phyloP scores from a whole-genome alignment of 768 basidiomycete species.

The Boletus vermiculosoides region DNA sequence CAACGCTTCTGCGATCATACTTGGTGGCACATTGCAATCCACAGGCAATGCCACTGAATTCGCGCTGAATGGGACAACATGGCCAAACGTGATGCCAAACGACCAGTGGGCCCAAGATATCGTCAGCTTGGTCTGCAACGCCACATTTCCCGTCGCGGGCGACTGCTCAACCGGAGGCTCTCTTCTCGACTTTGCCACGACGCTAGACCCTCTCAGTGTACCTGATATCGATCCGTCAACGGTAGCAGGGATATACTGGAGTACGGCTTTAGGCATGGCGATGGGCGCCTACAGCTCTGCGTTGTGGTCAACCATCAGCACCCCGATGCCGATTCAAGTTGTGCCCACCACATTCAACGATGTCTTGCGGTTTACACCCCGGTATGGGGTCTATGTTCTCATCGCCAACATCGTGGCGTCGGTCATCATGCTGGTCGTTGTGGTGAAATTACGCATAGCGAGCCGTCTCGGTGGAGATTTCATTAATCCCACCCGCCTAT shows the following conservation, averaged over 20 bases:
- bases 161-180: too few relatives aligned
- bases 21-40: too few relatives aligned
- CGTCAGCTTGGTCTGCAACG: background rate
- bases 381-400: conserved; percentile 1
- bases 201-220: too few relatives aligned
- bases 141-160: background rate
- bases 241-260: background rate
- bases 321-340: too few relatives aligned
- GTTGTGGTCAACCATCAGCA: too few relatives aligned
- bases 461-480: conserved; percentile 3
- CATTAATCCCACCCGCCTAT: background rate
- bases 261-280: background rate
- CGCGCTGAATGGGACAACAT: too few relatives aligned
- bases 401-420: background rate
- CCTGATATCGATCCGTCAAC: too few relatives aligned
- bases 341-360: background rate
- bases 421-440: background rate
- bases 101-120: background rate
- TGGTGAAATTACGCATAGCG: background rate
- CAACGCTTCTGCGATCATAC: too few relatives aligned
- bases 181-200: background rate
- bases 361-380: background rate
- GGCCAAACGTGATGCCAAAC: too few relatives aligned
- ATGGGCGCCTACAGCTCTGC: background rate
- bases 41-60: too few relatives aligned